Percentiles rank a stretch among this genome's conserved stretches.
Conservation (phyloP, 2,329 filamentous ascomycete species). For the Chrysoporthe cubensis region DNA sequence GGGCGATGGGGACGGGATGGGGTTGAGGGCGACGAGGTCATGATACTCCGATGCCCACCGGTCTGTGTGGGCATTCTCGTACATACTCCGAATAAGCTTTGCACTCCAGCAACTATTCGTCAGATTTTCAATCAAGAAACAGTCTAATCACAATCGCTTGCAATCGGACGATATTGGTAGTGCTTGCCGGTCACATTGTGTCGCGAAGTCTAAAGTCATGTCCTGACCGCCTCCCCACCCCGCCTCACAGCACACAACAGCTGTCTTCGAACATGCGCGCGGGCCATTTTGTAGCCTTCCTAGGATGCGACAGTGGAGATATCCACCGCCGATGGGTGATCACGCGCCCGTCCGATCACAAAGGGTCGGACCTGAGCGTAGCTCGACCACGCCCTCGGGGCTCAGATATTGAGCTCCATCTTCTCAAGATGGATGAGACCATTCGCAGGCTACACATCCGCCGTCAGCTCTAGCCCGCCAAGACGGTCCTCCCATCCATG, state of each 20-base stretch:
- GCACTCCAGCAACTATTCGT: slow-evolving; percentile 25
- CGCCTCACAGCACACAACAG: not conserved
- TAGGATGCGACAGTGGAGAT: not conserved
- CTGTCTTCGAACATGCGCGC: too few relatives aligned
- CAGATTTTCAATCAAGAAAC: slow-evolving; percentile 14
- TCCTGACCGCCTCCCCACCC: not conserved
- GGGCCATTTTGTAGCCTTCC: too few relatives aligned
- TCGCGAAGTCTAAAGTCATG: not conserved
- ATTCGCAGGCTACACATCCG: slow-evolving; percentile 58
- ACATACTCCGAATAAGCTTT: slow-evolving; percentile 23
- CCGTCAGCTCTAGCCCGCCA: not conserved
- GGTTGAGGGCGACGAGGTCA: slow-evolving; percentile 16
- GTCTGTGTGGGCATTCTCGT: slow-evolving; percentile 22
- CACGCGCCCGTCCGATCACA: not conserved
- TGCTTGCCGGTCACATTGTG: not conserved
- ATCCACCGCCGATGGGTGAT: not conserved
- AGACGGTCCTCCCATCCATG: too few relatives aligned
- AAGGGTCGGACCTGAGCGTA: not conserved
- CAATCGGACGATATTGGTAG: not conserved
- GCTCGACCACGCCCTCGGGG: not conserved
- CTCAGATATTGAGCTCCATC: slow-evolving; percentile 42
- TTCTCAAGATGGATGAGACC: slow-evolving; percentile 66
- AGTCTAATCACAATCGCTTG: slow-evolving; percentile 14
- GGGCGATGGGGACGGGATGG: not conserved
- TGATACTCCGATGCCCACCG: slow-evolving; percentile 29